Percentiles rank a stretch among this genome's conserved stretches.
These are phyloP conservation scores for Solanum hybrid DNA, from an alignment of 305 asterid species.

Conservation along the genomic window DNA sequence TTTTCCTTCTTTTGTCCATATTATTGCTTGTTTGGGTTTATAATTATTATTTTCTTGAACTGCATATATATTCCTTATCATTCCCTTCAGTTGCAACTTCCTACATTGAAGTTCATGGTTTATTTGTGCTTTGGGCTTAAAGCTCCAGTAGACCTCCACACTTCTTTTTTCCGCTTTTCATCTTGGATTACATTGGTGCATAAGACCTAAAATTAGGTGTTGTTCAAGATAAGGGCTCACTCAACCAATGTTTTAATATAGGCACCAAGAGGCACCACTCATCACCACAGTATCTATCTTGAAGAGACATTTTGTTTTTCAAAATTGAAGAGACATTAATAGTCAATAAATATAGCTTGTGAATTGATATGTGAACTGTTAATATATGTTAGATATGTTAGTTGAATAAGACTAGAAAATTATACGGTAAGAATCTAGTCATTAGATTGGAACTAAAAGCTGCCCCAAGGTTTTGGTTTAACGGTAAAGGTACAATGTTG, in stretches of 20 bases:
- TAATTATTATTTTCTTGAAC: not conserved
- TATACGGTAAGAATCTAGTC: not conserved
- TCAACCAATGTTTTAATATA: not conserved
- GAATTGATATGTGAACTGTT: not conserved
- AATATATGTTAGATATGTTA: not conserved
- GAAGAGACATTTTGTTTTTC: not conserved
- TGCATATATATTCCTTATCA: not conserved
- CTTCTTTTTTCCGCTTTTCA: not conserved
- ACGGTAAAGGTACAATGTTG: not conserved
- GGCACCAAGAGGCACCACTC: not conserved
- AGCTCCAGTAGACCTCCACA: not conserved
- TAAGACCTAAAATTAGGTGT: not conserved
- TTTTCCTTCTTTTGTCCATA: not conserved
- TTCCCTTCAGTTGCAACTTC: not conserved
- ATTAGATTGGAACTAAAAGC: not conserved
- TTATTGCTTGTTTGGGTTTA: not conserved
- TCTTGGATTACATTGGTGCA: not conserved
- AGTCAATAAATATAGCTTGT: not conserved
- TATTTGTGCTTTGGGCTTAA: not conserved
- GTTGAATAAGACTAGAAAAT: not conserved
- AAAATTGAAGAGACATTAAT: not conserved
- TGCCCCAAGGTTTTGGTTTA: not conserved
- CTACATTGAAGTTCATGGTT: not conserved
- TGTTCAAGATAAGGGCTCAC: not conserved
- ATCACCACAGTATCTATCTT: not conserved